Percentiles rank a stretch among this genome's conserved stretches.
Conservation (phyloP, 371 early-diverging fungal species). For the Basidiobolus meristosporus region DNA sequence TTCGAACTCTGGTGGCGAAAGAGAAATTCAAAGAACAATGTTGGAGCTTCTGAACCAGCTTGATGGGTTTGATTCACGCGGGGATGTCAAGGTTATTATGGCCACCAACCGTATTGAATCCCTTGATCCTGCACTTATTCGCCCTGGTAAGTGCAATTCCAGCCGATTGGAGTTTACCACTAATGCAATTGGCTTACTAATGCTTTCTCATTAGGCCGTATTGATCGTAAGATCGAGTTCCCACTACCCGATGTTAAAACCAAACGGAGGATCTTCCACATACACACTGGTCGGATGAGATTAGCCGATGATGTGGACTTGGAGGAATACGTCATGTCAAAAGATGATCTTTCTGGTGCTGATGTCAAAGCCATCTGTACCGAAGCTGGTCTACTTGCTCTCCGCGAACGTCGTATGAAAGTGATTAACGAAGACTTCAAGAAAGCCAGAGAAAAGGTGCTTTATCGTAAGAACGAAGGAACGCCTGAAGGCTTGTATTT, state of each 20-base stretch:
- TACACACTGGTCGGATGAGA: slow-evolving; percentile 98
- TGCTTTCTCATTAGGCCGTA: slow-evolving; percentile 38
- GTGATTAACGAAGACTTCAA: slow-evolving; percentile 96
- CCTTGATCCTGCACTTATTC: slow-evolving; percentile 95
- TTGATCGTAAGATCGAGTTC: slow-evolving; percentile 99
- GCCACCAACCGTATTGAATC: slow-evolving; percentile 99
- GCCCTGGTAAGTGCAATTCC: no score
- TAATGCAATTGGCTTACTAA: no score
- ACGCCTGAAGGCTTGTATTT: slow-evolving; percentile 93
- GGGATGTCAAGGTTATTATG: slow-evolving; percentile 99
- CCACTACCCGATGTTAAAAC: slow-evolving; percentile 98
- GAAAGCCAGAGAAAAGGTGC: slow-evolving; percentile 98
- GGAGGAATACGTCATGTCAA: slow-evolving; percentile 96
- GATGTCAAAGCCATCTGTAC: slow-evolving; percentile 99
- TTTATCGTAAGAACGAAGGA: slow-evolving; percentile 96
- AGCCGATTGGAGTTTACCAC: no score
- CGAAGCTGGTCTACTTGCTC: slow-evolving; percentile 96
- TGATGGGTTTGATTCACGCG: slow-evolving; percentile 99
- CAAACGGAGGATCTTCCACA: slow-evolving; percentile 96
- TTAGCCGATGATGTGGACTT: slow-evolving; percentile 93
- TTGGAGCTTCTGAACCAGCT: slow-evolving; percentile 98
- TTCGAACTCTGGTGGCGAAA: slow-evolving; percentile 98
- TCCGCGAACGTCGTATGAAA: slow-evolving; percentile 98
- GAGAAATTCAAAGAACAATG: slow-evolving; percentile 99
- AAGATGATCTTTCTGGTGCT: slow-evolving; percentile 98